These are phyloP conservation scores for Geosmithia putterillii DNA, from an alignment of 2,329 filamentous ascomycete species.

Conservation along the genomic window DNA sequence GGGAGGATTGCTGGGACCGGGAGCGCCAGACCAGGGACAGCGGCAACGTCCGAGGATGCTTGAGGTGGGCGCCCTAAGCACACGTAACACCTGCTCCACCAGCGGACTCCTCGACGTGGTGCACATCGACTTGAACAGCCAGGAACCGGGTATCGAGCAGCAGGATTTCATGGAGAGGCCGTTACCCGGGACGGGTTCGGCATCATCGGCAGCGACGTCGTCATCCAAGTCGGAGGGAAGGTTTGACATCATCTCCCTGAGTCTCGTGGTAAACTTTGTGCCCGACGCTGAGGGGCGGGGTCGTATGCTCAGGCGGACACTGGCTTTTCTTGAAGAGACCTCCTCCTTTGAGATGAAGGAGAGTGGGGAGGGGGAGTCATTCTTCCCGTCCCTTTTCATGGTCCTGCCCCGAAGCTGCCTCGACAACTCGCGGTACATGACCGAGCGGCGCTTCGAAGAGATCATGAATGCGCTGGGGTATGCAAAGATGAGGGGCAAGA, in stretches of 20 bases:
- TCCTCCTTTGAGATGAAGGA: background rate
- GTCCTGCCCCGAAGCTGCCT: conserved; percentile 84
- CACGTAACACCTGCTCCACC: conserved; percentile 70
- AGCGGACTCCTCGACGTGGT: conserved; percentile 60
- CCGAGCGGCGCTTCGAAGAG: conserved; percentile 51
- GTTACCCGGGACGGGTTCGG: conserved; percentile 46
- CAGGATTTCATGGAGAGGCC: conserved; percentile 92
- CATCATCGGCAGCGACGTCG: too few species aligned
- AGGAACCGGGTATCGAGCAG: conserved; percentile 66
- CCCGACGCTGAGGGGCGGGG: conserved; percentile 64
- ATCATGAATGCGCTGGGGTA: conserved; percentile 78
- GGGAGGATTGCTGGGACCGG: too few species aligned
- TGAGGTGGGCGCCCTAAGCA: conserved; percentile 81
- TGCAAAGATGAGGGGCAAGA: conserved; percentile 49
- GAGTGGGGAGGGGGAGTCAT: conserved; percentile 9
- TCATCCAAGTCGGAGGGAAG: too few species aligned
- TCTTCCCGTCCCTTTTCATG: conserved; percentile 66
- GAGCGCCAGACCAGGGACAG: too few species aligned
- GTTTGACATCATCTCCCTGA: conserved; percentile 87
- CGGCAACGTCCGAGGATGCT: conserved; percentile 48
- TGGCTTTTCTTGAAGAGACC: conserved; percentile 45
- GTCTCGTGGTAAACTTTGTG: conserved; percentile 89
- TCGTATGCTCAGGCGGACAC: conserved; percentile 70
- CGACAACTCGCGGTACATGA: conserved; percentile 81
- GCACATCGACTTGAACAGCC: conserved; percentile 84